Conservation (phyloP, 345 rosid genomes). For the Acer negundo region DNA sequence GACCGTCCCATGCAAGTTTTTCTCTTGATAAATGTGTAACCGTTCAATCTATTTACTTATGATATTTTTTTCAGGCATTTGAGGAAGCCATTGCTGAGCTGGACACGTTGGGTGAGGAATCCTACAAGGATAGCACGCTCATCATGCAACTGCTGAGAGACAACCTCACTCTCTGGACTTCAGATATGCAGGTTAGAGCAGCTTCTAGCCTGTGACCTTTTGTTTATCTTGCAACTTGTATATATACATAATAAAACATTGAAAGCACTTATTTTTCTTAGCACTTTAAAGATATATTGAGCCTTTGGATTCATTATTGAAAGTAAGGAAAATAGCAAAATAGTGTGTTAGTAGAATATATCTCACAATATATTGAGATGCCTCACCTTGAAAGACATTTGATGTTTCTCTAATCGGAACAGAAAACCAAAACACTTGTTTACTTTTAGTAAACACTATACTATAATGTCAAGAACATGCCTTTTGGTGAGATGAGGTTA, state of each 20-base stretch:
- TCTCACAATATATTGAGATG: background rate
- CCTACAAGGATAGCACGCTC: slow-evolving; percentile 65
- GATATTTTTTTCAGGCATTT: slow-evolving; percentile 43
- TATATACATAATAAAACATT: background rate
- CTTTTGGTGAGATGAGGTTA: too few species aligned
- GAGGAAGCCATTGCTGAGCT: slow-evolving; percentile 77
- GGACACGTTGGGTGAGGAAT: slow-evolving; percentile 66
- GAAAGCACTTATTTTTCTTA: background rate
- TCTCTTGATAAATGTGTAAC: background rate
- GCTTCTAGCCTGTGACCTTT: background rate
- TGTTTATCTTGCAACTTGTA: background rate
- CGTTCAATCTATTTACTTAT: slow-evolving; percentile 4
- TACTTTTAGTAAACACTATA: background rate
- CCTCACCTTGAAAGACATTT: background rate
- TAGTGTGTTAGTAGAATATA: background rate
- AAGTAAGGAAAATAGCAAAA: slow-evolving; percentile 5
- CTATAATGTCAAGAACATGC: background rate
- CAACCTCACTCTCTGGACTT: slow-evolving; percentile 65
- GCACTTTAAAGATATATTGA: background rate
- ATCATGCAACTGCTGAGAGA: slow-evolving; percentile 71
- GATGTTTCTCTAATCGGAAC: background rate
- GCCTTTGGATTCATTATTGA: background rate
- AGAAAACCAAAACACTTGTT: background rate
- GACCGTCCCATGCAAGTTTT: too few species aligned
- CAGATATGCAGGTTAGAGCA: slow-evolving; percentile 58